Conservation (phyloP, 2,329 filamentous ascomycete species). For the Rutstroemia sp. region DNA sequence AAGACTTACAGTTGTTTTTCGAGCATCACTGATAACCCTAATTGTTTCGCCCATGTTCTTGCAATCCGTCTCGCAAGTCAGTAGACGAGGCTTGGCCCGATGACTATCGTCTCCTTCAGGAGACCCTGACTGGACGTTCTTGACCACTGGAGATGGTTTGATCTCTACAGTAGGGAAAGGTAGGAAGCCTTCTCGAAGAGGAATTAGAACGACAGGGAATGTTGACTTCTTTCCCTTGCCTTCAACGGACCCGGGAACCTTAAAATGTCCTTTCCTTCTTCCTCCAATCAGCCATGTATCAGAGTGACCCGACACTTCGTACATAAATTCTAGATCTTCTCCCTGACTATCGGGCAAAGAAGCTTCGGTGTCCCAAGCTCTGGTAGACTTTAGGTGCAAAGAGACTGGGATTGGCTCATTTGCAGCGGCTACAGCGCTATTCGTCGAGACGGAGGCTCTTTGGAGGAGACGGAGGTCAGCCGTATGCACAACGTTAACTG, state of each 20-base stretch:
- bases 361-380: constrained; percentile 48
- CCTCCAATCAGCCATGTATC: constrained; percentile 85
- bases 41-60: constrained; percentile 71
- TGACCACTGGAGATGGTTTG: constrained; percentile 44
- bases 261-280: constrained; percentile 70
- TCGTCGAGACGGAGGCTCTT: constrained; percentile 29
- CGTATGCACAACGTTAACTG: constrained; percentile 75
- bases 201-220: constrained; percentile 70
- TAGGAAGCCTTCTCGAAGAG: constrained; percentile 70
- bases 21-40: constrained; percentile 63
- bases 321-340: constrained; percentile 64
- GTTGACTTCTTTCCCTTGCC: constrained; percentile 35
- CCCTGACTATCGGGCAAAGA: constrained; percentile 15
- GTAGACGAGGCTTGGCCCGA: constrained; percentile 23
- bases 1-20: constrained; percentile 64
- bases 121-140: constrained; percentile 13
- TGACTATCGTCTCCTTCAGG: constrained; percentile 15
- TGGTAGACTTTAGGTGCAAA: constrained; percentile 55
- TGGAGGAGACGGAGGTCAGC: constrained; percentile 54
- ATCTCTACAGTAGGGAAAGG: constrained; percentile 75
- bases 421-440: constrained; percentile 39
- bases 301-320: constrained; percentile 67
- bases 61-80: constrained; percentile 71
- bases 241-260: constrained; percentile 42
- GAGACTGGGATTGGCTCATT: constrained; percentile 60